phyloP scores from a whole-genome alignment of 108 stramenopile genomes.

The Asterionellopsis glacialis region DNA sequence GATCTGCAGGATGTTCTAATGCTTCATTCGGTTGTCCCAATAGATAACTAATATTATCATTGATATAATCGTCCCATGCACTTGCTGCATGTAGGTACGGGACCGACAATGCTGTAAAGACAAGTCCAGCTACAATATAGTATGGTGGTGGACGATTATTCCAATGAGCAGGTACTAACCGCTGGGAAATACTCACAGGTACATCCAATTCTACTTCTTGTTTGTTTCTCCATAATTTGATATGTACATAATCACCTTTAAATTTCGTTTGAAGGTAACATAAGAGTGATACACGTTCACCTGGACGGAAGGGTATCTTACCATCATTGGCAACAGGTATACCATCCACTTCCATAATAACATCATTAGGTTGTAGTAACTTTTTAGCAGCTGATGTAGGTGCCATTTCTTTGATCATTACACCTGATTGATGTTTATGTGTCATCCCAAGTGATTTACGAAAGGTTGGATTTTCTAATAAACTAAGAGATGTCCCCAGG shows the following conservation, averaged over 20 bases:
- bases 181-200: constrained; percentile 21
- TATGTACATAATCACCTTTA: constrained; percentile 28
- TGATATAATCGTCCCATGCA: constrained; percentile 49
- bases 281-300: constrained; percentile 41
- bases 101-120: constrained; percentile 37
- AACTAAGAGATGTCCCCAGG: constrained; percentile 27
- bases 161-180: constrained; percentile 45
- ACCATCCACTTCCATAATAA: constrained; percentile 43
- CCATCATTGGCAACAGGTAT: constrained; percentile 51
- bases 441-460: constrained; percentile 26
- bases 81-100: constrained; percentile 47
- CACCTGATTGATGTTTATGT: constrained; percentile 29
- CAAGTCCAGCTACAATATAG: constrained; percentile 48
- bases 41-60: constrained; percentile 41
- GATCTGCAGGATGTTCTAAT: constrained; percentile 31
- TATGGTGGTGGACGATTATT: constrained; percentile 48
- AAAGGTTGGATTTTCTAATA: constrained; percentile 29
- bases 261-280: constrained; percentile 51
- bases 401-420: constrained; percentile 33
- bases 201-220: constrained; percentile 24
- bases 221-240: constrained; percentile 40
- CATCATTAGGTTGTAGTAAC: constrained; percentile 36
- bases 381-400: constrained; percentile 39
- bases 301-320: constrained; percentile 46
- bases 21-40: constrained; percentile 29